Evolutionary conservation across 2,329 filamentous ascomycete genomes (phyloP), one percentile per base, ranked within the genome.

Genomic region (Diaporthe citriasiana): DNA sequence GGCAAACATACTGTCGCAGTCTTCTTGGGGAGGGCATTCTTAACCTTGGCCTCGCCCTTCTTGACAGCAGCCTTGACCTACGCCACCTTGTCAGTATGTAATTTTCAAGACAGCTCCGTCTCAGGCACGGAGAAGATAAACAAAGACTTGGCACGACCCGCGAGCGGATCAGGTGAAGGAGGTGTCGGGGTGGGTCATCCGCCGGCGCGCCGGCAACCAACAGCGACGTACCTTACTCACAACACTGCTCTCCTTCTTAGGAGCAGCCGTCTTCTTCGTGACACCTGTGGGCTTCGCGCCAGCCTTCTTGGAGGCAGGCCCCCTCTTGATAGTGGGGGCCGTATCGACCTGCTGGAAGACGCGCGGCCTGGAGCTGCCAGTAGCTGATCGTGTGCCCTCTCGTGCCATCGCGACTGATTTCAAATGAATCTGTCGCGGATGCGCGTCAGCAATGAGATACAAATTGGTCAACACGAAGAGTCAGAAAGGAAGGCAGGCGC

Each of bases 311-410:
- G 77, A 73, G 51, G 72, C 59, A 69, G 79, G 74, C 76, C 80
- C 82, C 78, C 85, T 84, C 82, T 84, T 84, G 79, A 86, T 84
- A 75, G 82, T 81, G 33, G 86, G 86, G 56, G 81, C 83, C 19
- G 86, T 86, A 79, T 89, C 87, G 78, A 89, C 79, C 57, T 84
- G 82, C 74, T 83, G 80, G 79, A 89, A 85, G 80, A 89, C 82
- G 79, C 88, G 87, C 75, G 88, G 88, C 80, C 85, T 86, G 76
- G 86, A 85, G 82, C 87, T 85, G 84, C 87, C 87, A 47, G 87
- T 89, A 78, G 82, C 81, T 66, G 87, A 89, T 80, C 86, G 86
- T 71, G 86, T 88, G 77, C 86, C 86, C 83, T 87, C 86, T 79
- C 86, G 86, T 77, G 84, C 81, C 86, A 88, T 88, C 77, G 72